Conservation (phyloP, 306 rosid genomes). For the Oxytropis ochrocephala region DNA sequence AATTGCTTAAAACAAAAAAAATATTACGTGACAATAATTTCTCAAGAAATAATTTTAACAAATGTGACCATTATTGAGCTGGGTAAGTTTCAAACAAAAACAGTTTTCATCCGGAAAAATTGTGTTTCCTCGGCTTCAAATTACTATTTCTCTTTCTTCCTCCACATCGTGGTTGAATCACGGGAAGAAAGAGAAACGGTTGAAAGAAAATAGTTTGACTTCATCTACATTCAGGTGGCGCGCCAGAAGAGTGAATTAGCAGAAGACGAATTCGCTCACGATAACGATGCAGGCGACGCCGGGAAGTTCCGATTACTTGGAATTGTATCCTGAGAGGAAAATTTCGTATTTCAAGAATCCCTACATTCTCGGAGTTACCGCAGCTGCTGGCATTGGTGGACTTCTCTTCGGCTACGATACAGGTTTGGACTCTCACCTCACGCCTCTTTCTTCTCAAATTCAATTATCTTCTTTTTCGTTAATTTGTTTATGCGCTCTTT, state of each 20-base stretch:
- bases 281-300: constrained; percentile 17
- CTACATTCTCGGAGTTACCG: constrained; percentile 28
- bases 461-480: not conserved
- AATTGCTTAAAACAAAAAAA: too few relatives aligned
- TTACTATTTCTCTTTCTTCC: too few relatives aligned
- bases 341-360: constrained; percentile 27
- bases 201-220: not conserved
- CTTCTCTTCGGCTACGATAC: constrained; percentile 40
- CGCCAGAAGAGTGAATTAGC: too few relatives aligned
- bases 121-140: too few relatives aligned
- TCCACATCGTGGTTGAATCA: too few relatives aligned
- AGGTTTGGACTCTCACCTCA: not conserved
- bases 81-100: too few relatives aligned
- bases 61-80: too few relatives aligned
- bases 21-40: too few relatives aligned
- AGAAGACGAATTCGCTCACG: not conserved
- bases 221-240: too few relatives aligned
- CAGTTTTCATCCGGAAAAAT: too few relatives aligned
- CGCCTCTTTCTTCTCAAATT: not conserved
- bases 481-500: not conserved
- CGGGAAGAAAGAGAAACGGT: too few relatives aligned
- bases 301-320: constrained; percentile 33
- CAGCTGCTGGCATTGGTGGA: constrained; percentile 36
- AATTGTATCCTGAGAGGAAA: constrained; percentile 30
- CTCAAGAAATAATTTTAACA: too few relatives aligned